Conservation (phyloP, 352 stramenopile species). For the Phytophthora capsici region DNA sequence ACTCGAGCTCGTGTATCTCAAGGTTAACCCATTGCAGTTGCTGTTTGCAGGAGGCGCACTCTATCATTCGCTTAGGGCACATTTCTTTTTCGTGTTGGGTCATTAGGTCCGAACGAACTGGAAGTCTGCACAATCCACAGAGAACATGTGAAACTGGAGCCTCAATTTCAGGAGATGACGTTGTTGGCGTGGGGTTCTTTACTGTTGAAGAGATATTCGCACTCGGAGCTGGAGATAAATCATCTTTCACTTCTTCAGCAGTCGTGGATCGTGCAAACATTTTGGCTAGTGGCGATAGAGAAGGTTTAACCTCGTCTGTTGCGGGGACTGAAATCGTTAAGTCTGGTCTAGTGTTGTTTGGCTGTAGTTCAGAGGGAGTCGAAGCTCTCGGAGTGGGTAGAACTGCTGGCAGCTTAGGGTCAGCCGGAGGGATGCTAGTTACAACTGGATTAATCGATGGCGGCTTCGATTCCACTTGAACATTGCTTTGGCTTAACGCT, state of each 20-base stretch:
- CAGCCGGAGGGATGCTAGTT: background rate
- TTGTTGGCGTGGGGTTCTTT: background rate
- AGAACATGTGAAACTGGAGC: conserved; percentile 35
- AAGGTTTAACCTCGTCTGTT: conserved; percentile 7
- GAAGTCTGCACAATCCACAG: conserved; percentile 59
- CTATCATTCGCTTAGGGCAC: conserved; percentile 61
- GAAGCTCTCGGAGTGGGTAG: background rate
- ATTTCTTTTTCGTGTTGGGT: conserved; percentile 61
- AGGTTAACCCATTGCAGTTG: conserved; percentile 54
- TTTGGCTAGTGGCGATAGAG: conserved; percentile 32
- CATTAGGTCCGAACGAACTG: conserved; percentile 52
- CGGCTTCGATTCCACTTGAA: background rate
- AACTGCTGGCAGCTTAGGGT: background rate
- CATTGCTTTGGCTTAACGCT: background rate
- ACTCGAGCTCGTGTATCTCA: conserved; percentile 48
- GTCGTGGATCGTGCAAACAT: conserved; percentile 19
- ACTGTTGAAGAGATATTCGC: background rate
- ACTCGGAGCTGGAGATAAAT: background rate
- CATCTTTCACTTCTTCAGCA: background rate
- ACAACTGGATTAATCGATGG: background rate
- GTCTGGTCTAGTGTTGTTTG: background rate
- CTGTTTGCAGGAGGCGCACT: conserved; percentile 45
- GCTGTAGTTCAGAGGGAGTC: background rate
- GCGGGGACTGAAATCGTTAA: background rate
- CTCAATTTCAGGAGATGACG: conserved; percentile 4